Percentiles rank a stretch among this genome's conserved stretches.
phyloP scores from a whole-genome alignment of 495 filamentous ascomycete species.

The Oleoguttula mirabilis region DNA sequence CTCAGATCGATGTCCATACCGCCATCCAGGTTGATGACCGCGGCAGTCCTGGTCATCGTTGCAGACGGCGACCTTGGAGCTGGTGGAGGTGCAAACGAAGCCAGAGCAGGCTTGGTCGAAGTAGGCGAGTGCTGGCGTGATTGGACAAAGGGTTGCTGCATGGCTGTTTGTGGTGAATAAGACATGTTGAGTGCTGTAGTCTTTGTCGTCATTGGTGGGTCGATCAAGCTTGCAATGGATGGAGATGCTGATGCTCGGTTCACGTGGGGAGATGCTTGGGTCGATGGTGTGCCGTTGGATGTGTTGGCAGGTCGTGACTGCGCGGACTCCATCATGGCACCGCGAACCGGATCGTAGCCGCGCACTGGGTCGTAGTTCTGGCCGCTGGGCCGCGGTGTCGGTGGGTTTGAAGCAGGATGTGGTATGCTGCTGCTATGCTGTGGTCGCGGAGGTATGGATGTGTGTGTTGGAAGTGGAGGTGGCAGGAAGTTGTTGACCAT shows the following conservation, averaged over 20 bases:
- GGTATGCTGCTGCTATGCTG: conserved; percentile 10
- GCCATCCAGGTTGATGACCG: conserved; percentile 7
- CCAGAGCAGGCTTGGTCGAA: not conserved
- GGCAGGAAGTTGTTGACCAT: conserved; percentile 8
- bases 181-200: conserved; percentile 21
- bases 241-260: conserved; percentile 72
- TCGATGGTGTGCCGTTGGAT: conserved; percentile 45
- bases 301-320: conserved; percentile 36
- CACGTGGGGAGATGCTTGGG: conserved; percentile 35
- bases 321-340: conserved; percentile 50
- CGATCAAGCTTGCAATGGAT: conserved; percentile 79
- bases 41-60: not conserved
- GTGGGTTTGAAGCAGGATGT: conserved; percentile 20
- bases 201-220: conserved; percentile 45
- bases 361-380: conserved; percentile 83
- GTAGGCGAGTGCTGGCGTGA: not conserved
- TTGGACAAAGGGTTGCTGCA: not conserved
- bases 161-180: conserved; percentile 2
- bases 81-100: not conserved
- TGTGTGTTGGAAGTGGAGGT: not conserved
- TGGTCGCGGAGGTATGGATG: conserved; percentile 1
- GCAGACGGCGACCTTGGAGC: not conserved
- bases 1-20: conserved; percentile 15
- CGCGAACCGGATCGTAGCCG: conserved; percentile 74
- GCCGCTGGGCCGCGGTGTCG: conserved; percentile 45